Base-by-base conservation (phyloP, 768 basidiomycete genomes). In the Phylloporus scabripes region DNA sequence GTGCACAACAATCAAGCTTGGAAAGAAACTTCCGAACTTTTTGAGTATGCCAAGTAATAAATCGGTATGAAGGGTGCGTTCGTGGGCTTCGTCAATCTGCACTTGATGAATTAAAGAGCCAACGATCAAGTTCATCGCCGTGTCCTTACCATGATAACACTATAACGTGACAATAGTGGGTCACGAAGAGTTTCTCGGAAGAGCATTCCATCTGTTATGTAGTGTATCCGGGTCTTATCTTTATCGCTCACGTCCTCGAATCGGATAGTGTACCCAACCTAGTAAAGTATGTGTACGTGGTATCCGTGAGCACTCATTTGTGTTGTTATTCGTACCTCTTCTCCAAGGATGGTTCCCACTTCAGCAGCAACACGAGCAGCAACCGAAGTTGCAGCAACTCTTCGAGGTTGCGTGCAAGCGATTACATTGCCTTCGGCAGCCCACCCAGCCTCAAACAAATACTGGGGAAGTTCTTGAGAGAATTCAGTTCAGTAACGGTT, bases 131-230 rank as follows among this genome's bases (percentile, higher is more conserved):
- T 1, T 11, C 15, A 12, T 26, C n/a, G 29, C 49, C 21, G 15
- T 38, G 4, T 50, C 65, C 75, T 42, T 56, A 87, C 92, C 93
- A 99, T 98, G 52, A 98, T 87, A 9, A 93, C 92, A 60, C 92
- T 95, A 61, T 94, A 97, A 21, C 85, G 83, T 63, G 86, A 91
- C 45, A 99, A 75, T 24, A 97, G 68, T 15, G 96, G 96, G 62
- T 99, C 95, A 32, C 93, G 73, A 59, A 97, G 78, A 20, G 86
- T 85, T 70, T 97, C 94, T 51, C 94, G 81, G 65, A 98, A 97
- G 32, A 99, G 82, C 84, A 98, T 94, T 39, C 96, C 96, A 65
- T 99, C 96, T 28, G 96, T 99, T 81, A 98, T 79, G 67, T 98
- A 99, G 36, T 92, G 77, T 65, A 99, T 90, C 23, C 90, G 79